Evolutionary conservation across 495 filamentous ascomycete species (phyloP), one percentile per base, ranked within the genome.

Genomic region (Talaromyces liani): DNA sequence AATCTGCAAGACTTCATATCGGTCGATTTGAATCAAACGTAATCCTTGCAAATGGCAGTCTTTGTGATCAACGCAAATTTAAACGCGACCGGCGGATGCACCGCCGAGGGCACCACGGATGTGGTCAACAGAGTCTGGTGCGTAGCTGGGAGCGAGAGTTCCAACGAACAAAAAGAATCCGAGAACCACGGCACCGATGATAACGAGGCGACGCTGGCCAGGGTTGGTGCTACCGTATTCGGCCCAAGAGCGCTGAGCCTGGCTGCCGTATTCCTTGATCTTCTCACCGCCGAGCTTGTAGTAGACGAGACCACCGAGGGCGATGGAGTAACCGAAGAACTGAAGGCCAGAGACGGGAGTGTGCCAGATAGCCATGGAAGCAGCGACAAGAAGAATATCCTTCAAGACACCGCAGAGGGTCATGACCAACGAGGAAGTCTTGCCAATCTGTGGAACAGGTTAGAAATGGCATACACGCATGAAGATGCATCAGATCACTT

Each of bases 331-430:
- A 68, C 94, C 94, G 79, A 98, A 96, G 78, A 90, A 88, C 79
- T 98, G 94, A 54, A 95, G 85, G 54, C 73, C 74, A 22, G 90
- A 84, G 69, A 98, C 88, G 24, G 87, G 86, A 65, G 91, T 94
- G 63, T 87, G 80, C 88, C 91, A 97, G 75, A 98, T 88, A 65
- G 90, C 70, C 84, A 97, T 94, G 62, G 91, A 96, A 60, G 91
- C 90, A 61, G 81, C 78, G 57, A 98, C 93, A 31, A 98, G 89
- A 64, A 98, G 86, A 67, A 98, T 93, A 81, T 98, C 94, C 84
- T 98, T 98, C 71, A 98, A 87, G 64, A 98, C 93, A 80, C 94
- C 94, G 77, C 91, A 98, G 58, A 98, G 89, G 45, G 94, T 98
- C 75, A 97, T 91, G 71, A 97, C 92, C 51, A 98, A 85, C 58